Evolutionary conservation across 768 basidiomycete genomes (phyloP), one percentile per base, ranked within the genome.

Genomic region (Rhizopogon vulgaris): DNA sequence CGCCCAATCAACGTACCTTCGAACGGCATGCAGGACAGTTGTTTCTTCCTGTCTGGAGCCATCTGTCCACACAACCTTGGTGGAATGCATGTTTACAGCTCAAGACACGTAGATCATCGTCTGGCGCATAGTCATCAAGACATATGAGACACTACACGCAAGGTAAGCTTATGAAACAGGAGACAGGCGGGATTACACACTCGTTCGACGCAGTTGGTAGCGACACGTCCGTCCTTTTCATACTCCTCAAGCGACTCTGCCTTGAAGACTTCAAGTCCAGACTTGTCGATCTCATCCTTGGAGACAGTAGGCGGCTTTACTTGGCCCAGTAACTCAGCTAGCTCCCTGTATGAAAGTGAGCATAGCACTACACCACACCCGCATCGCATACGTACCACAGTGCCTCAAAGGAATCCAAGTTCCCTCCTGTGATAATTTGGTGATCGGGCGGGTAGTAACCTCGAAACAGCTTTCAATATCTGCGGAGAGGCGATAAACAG

Each of bases 391-490:
- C 82, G 17, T 63, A 87, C 85, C 86, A 75, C 28, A 90, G 63
- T 4, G 87, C 87, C 61, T 91, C 89, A 56, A 90, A 88, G 3
- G 87, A 87, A 57, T 89, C 87, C 39, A 89, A 70, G 18, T 78
- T 80, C 57, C 83, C 81, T 22, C 87, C 88, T n/a, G 84, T 86
- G 39, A 95, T 83, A 56, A 97, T 85, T 47, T 83, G 88, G 65
- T 95, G 93, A 59, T 90, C 84, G 12, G 88, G 85, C 1, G 92
- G 90, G 64, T 95, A 96, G 62, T 93, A 91, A n/a, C 93, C 93
- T 88, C 55, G 17, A 37, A 40, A 48, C 10, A 52, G 34, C 27
- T 9, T 42, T 30, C 48, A 32, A 41, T 30, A 52, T 57, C 43
- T 58, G 40, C 47, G 24, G 38, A 38, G 12, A 41, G 32, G 38